phyloP scores from a whole-genome alignment of 1,284 basidiomycete genomes.

The Meripilus lineatus region DNA sequence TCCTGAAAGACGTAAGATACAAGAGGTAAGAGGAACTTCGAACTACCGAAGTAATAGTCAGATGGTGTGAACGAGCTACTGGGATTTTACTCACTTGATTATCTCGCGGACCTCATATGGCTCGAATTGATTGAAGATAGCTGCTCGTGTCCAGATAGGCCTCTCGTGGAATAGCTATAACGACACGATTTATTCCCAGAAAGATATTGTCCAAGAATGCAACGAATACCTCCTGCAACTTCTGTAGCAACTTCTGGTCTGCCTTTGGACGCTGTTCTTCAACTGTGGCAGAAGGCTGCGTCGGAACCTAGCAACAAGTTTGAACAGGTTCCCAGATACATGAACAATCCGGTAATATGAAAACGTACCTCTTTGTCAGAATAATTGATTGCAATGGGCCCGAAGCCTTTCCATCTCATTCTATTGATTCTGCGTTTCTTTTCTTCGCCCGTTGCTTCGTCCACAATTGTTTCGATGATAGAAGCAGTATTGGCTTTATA shows the following conservation, averaged over 20 bases:
- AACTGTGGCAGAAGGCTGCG: conserved; percentile 53
- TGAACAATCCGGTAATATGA: background rate
- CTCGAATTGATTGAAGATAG: conserved; percentile 81
- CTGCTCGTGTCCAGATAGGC: conserved; percentile 86
- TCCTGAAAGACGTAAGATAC: conserved; percentile 88
- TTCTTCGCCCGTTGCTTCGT: conserved; percentile 77
- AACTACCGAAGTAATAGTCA: conserved; percentile 36
- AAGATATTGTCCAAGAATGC: conserved; percentile 14
- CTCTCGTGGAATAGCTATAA: conserved; percentile 64
- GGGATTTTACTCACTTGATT: conserved; percentile 49
- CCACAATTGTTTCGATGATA: conserved; percentile 54
- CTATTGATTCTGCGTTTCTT: conserved; percentile 75
- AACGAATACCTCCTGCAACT: conserved; percentile 60
- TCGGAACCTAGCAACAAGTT: conserved; percentile 48
- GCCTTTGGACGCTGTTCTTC: conserved; percentile 51
- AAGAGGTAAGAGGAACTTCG: conserved; percentile 65
- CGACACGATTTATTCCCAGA: background rate
- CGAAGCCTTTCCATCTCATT: conserved; percentile 75
- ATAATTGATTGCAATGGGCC: conserved; percentile 66
- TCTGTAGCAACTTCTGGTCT: conserved; percentile 54
- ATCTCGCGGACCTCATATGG: conserved; percentile 64
- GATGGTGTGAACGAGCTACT: background rate
- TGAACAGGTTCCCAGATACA: conserved; percentile 6
- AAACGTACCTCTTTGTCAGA: conserved; percentile 49
- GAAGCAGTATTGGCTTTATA: conserved; percentile 77